phyloP scores from a whole-genome alignment of 2,329 filamentous ascomycete species.

The Zasmidium angulare region DNA sequence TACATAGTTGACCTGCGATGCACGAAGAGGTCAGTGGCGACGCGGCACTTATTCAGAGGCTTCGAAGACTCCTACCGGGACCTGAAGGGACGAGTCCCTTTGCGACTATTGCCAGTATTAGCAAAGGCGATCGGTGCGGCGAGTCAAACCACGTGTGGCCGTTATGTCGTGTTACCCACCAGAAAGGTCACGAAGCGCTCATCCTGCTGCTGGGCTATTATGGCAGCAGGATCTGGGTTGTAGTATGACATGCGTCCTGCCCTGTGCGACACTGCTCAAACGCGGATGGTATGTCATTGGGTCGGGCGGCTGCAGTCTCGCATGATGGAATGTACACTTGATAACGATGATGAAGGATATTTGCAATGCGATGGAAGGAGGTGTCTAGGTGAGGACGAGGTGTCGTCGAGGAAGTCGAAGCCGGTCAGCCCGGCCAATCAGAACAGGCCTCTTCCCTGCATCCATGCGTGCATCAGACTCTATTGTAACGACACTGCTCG shows the following conservation, averaged over 20 bases:
- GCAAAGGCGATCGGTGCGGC: not conserved
- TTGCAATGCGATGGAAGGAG: not conserved
- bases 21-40: constrained; percentile 43
- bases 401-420: not conserved
- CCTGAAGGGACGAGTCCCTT: constrained; percentile 58
- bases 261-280: not conserved
- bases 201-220: constrained; percentile 9
- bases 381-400: not conserved
- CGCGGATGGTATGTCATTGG: not conserved
- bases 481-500: not conserved
- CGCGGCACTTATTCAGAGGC: not conserved
- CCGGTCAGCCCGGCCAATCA: not conserved
- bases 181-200: constrained; percentile 28
- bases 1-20: constrained; percentile 59
- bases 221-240: not conserved
- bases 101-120: constrained; percentile 47
- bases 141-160: constrained; percentile 1
- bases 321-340: not conserved
- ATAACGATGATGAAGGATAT: not conserved
- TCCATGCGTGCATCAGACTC: not conserved
- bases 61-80: constrained; percentile 46
- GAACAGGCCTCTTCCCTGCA: not conserved
- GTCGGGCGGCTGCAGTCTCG: not conserved
- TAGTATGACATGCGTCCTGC: constrained; percentile 3
- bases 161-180: constrained; percentile 30